Evolutionary conservation across 306 rosid genomes (phyloP).

Genomic region (Albizia julibrissin): DNA sequence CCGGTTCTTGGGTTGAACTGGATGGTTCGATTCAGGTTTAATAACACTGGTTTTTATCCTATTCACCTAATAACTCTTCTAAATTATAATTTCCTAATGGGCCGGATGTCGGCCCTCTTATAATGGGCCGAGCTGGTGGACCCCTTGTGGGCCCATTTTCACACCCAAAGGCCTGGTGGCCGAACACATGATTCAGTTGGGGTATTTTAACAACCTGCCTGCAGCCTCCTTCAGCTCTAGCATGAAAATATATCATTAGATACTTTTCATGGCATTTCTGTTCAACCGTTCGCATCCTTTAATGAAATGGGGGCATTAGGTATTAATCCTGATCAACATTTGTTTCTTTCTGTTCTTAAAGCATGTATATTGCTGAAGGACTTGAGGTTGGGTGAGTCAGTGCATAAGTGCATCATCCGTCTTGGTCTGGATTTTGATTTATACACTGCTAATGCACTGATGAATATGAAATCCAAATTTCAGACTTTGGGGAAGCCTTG

Average conservation of each 20-base stretch:
- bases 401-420: slow-evolving; percentile 59
- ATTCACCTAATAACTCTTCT: too few relatives aligned
- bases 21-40: too few relatives aligned
- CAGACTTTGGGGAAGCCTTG: slow-evolving; percentile 21
- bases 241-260: slow-evolving; percentile 68
- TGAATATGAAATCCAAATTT: slow-evolving; percentile 70
- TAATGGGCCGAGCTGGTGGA: too few relatives aligned
- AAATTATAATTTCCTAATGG: too few relatives aligned
- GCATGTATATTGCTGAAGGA: slow-evolving; percentile 58
- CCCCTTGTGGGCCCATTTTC: too few relatives aligned
- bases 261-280: slow-evolving; percentile 55
- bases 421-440: slow-evolving; percentile 62
- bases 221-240: slow-evolving; percentile 51
- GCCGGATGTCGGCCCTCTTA: too few relatives aligned
- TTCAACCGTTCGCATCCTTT: slow-evolving; percentile 49
- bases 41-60: too few relatives aligned
- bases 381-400: slow-evolving; percentile 52
- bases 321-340: slow-evolving; percentile 49
- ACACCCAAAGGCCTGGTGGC: too few relatives aligned
- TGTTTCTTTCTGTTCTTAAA: slow-evolving; percentile 72
- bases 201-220: slow-evolving; percentile 58
- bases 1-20: too few relatives aligned
- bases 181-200: slow-evolving; percentile 33
- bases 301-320: slow-evolving; percentile 52
- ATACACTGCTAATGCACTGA: slow-evolving; percentile 77